Conservation (phyloP, 768 basidiomycete species). For the Lyophyllum semitale region DNA sequence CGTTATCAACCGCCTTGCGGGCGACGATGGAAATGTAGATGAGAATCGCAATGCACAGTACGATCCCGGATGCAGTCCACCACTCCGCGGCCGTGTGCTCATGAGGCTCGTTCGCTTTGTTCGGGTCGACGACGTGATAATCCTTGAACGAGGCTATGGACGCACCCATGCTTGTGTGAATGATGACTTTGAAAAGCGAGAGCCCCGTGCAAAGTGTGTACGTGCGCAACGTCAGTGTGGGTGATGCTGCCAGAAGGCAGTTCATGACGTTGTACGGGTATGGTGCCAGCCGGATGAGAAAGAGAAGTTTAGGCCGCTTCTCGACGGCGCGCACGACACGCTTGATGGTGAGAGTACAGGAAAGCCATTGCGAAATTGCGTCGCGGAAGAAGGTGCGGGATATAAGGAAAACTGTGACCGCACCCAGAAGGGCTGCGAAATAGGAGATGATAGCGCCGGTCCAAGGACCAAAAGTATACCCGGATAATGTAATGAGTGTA, state of each 20-base stretch:
- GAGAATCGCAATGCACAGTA: conserved; percentile 73
- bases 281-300: conserved; percentile 90
- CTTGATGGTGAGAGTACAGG: conserved; percentile 68
- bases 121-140: conserved; percentile 46
- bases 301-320: conserved; percentile 82
- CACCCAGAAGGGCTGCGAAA: conserved; percentile 81
- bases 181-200: conserved; percentile 85
- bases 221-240: conserved; percentile 74
- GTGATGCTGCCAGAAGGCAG: conserved; percentile 87
- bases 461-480: conserved; percentile 88
- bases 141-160: conserved; percentile 84
- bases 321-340: conserved; percentile 88
- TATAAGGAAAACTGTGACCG: conserved; percentile 78
- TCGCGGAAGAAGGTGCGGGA: conserved; percentile 77
- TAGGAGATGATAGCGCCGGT: conserved; percentile 87
- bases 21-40: conserved; percentile 82
- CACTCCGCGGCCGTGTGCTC: conserved; percentile 54
- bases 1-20: conserved; percentile 58
- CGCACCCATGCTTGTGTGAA: conserved; percentile 87
- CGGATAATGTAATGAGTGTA: conserved; percentile 88
- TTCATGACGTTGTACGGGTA: conserved; percentile 96
- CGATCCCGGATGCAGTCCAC: conserved; percentile 71
- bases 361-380: conserved; percentile 71
- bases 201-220: conserved; percentile 81
- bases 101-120: conserved; percentile 37